Base-by-base conservation (phyloP, 2,329 filamentous ascomycete species). In the Diaporthe sp. region DNA sequence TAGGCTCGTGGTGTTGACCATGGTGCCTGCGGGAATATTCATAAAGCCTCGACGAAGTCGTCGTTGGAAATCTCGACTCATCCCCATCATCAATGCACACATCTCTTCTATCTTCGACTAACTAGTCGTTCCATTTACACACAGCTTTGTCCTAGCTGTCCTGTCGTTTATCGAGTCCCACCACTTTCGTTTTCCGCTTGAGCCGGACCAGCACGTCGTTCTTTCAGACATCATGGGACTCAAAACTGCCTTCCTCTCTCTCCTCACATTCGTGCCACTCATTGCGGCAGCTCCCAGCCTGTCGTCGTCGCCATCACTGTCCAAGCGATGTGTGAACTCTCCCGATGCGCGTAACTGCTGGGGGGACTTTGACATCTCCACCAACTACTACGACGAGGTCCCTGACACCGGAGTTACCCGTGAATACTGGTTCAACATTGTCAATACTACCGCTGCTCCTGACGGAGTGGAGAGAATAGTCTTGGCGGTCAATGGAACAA, bases 291-390 rank as follows among this genome's bases (percentile, higher is more conserved):
- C 71, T 34, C 75, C 75, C 17, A 17, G 72, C 12, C 39, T 39
- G 12, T 71, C 71, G 28, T 57, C 71, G 25, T 57, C 71, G 25
- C 53, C n/a, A 7, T 49, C 44, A 0, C 17, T 44, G 22, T 74
- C 65, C 12, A 76, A 76, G 49, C 34, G 75, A 53, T 57, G 28
- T 25, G 80, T 79, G 28, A 82, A 82, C 57, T 80, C 80, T 7
- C 76, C 80, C 15, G 77, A 78, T 13, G 79, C 80, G 39, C 78
- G 80, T n/a, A 78, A 68, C 17, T 78, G 81, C 61, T 84, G 85
- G 86, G 86, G 85, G 60, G 82, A 86, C 62, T 86, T 84, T 72
- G 84, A 83, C 51, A 81, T 86, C 49, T 81, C 83, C 44, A 85
- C 84, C 0, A 83, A 86, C 73, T 85, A 84, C 78, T 80, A 77